Evolutionary conservation across 495 filamentous ascomycete species (phyloP).

Genomic region (Talaromyces nanjingensis): DNA sequence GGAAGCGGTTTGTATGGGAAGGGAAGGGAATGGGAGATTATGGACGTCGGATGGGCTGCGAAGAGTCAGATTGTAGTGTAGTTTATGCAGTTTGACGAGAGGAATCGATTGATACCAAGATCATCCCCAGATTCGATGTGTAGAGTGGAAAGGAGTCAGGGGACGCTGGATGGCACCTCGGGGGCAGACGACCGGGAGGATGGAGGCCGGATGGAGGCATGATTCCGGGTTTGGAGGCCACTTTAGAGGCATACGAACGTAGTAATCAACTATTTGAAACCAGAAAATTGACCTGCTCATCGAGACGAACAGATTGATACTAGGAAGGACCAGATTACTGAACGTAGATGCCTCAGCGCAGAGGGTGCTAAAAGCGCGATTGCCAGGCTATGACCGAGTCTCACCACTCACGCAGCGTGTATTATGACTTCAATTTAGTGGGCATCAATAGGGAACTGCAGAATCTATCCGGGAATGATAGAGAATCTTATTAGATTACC

Average conservation of each 20-base stretch:
- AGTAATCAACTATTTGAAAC: not conserved
- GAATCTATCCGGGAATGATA: not conserved
- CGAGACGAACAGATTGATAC: not conserved
- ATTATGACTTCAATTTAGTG: not conserved
- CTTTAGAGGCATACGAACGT: not conserved
- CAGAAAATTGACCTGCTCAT: not conserved
- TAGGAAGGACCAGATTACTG: not conserved
- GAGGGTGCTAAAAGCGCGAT: not conserved
- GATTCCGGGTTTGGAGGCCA: not conserved
- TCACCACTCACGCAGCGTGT: not conserved
- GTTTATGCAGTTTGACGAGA: not conserved
- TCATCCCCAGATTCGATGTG: not conserved
- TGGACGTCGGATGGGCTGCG: not conserved
- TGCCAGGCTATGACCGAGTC: not conserved
- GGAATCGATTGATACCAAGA: not conserved
- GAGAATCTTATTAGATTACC: not conserved
- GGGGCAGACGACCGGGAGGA: not conserved
- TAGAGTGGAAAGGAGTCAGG: not conserved
- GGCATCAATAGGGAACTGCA: not conserved
- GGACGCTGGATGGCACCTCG: not conserved
- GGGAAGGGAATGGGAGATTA: not conserved
- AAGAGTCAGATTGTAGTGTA: not conserved
- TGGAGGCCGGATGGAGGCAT: not conserved
- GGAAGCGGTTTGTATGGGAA: not conserved
- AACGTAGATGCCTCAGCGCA: not conserved